A percentile compares a stretch with the other conserved stretches of the same genome.
Conservation (phyloP, 2,329 filamentous ascomycete genomes). For the Microsporum audouinii region DNA sequence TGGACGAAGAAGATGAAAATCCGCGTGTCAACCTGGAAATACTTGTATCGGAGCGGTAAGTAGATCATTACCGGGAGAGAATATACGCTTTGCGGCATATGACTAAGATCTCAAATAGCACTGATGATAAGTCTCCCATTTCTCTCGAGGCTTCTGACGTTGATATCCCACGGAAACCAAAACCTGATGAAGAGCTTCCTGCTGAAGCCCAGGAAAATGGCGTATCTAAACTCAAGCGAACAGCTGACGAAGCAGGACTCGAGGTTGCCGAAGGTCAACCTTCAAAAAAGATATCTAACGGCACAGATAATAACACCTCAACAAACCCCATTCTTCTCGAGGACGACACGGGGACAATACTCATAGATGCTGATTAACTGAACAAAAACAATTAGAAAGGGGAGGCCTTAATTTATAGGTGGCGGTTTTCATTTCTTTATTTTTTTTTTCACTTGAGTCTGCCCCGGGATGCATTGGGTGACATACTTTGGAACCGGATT, state of each 20-base stretch:
- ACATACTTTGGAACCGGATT: not conserved
- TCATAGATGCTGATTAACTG: slow-evolving; percentile 52
- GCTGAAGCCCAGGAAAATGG: slow-evolving; percentile 17
- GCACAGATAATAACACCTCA: slow-evolving; percentile 32
- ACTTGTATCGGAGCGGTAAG: slow-evolving; percentile 31
- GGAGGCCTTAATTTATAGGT: not conserved
- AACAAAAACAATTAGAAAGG: not conserved
- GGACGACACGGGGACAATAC: slow-evolving; percentile 48
- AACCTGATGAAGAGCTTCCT: slow-evolving; percentile 24
- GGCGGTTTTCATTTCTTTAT: not conserved
- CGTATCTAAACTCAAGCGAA: slow-evolving; percentile 34
- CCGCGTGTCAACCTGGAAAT: slow-evolving; percentile 72
- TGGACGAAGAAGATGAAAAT: slow-evolving; percentile 59
- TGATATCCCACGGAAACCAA: slow-evolving; percentile 40
- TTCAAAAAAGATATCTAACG: slow-evolving; percentile 28
- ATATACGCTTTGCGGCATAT: not conserved
- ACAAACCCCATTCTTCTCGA: slow-evolving; percentile 37
- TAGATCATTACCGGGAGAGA: not conserved
- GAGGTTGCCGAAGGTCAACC: slow-evolving; percentile 25
- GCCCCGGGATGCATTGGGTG: not conserved
- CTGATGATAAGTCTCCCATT: slow-evolving; percentile 32
- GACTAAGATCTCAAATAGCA: slow-evolving; percentile 18
- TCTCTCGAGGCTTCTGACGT: slow-evolving; percentile 27
- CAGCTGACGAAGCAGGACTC: slow-evolving; percentile 31
- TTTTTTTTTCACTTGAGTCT: not conserved